phyloP scores from a whole-genome alignment of 2,329 filamentous ascomycete species.

The Epichloe festucae region DNA sequence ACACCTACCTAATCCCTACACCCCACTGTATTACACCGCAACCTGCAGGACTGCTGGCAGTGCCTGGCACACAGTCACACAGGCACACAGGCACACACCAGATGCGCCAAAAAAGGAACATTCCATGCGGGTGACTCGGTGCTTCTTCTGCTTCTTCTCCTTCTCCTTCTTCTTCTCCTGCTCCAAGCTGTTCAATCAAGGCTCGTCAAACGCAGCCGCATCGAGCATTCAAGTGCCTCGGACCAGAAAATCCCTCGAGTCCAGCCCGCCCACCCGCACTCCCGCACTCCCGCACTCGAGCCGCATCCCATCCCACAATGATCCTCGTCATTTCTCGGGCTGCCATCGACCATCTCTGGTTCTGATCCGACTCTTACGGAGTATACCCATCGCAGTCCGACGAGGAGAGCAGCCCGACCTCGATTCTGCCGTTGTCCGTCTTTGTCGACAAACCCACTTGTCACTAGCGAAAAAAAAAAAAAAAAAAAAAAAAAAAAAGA shows the following conservation, averaged over 20 bases:
- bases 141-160: not conserved
- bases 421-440: not conserved
- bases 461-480: not conserved
- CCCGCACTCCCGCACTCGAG: not conserved
- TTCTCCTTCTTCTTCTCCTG: not conserved
- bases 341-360: not conserved
- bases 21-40: not conserved
- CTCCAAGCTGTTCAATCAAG: not conserved
- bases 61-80: too few species aligned
- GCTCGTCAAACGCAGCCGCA: not conserved
- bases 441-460: not conserved
- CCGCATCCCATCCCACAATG: not conserved
- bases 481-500: not conserved
- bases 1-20: too few species aligned
- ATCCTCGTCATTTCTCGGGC: conserved; percentile 2
- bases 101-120: not conserved
- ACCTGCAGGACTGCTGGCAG: not conserved
- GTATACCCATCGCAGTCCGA: conserved; percentile 1
- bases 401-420: not conserved
- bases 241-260: not conserved
- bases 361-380: not conserved
- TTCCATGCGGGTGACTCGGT: not conserved
- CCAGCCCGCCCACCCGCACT: not conserved
- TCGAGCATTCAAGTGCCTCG: not conserved
- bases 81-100: not conserved